A percentile compares a stretch with the other conserved stretches of the same genome.
These are phyloP conservation scores for Daphne laureola DNA, from an alignment of 441 rosid species.

Conservation along the genomic window DNA sequence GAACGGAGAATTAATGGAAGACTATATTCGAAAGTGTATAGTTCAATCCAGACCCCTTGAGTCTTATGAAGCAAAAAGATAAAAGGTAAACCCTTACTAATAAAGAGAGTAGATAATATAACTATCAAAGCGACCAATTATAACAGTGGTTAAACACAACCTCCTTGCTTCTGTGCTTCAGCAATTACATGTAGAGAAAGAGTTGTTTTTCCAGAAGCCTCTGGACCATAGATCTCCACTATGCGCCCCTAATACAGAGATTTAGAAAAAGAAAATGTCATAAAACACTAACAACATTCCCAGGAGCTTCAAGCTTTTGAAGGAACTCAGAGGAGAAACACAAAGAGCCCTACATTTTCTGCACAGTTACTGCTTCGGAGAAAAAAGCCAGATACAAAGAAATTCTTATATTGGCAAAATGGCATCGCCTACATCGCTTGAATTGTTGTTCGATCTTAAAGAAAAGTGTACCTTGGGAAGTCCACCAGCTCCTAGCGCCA, in stretches of 20 bases:
- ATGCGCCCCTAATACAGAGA: slow-evolving; percentile 71
- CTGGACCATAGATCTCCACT: slow-evolving; percentile 94
- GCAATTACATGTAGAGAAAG: slow-evolving; percentile 94
- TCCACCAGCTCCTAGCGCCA: slow-evolving; percentile 88
- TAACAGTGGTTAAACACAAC: slow-evolving; percentile 23
- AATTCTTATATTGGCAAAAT: background rate
- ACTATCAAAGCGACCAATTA: background rate
- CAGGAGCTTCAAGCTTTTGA: background rate
- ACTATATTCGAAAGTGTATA: background rate
- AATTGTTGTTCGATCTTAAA: too few species aligned
- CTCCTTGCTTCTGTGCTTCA: slow-evolving; percentile 96
- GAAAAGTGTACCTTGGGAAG: slow-evolving; percentile 67
- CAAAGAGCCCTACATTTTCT: too few species aligned
- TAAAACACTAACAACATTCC: slow-evolving; percentile 16
- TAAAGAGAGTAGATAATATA: too few species aligned
- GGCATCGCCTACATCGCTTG: too few species aligned
- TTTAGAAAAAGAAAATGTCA: slow-evolving; percentile 13
- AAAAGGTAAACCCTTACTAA: too few species aligned
- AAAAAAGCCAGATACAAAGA: too few species aligned
- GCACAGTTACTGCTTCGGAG: too few species aligned
- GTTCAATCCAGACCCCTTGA: background rate
- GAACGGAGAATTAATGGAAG: background rate
- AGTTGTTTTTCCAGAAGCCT: slow-evolving; percentile 98
- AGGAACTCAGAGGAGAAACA: too few species aligned
- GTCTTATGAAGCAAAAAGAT: background rate